These are phyloP conservation scores for Sporothrix sp. DNA, from an alignment of 2,329 filamentous ascomycete species.

Conservation along the genomic window DNA sequence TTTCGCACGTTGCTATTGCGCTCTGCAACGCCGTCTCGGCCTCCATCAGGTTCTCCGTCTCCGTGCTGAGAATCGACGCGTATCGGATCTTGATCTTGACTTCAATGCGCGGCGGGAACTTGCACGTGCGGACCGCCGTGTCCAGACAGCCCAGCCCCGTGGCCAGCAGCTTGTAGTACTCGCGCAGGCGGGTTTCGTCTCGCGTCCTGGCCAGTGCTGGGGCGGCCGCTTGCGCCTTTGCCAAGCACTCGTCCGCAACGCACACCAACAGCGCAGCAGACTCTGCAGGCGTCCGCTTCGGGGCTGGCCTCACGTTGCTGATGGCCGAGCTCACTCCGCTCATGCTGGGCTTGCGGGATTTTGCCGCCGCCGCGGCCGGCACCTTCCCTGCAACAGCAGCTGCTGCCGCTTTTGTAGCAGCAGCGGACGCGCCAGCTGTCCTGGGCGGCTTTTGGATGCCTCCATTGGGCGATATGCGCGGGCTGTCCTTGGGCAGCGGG, in stretches of 20 bases:
- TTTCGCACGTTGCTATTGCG: conserved; percentile 59
- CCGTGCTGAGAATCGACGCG: conserved; percentile 60
- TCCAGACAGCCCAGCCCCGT: conserved; percentile 66
- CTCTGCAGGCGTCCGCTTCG: conserved; percentile 35
- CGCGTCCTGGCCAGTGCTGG: conserved; percentile 39
- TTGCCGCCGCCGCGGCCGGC: background rate
- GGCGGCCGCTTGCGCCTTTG: conserved; percentile 50
- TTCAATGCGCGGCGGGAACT: conserved; percentile 55
- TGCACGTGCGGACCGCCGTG: conserved; percentile 51
- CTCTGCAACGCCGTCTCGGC: conserved; percentile 64
- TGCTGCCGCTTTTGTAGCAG: background rate
- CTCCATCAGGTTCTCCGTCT: conserved; percentile 66
- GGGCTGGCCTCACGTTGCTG: conserved; percentile 24
- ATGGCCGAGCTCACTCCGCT: conserved; percentile 17
- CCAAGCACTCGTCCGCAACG: conserved; percentile 68
- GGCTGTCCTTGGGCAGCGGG: conserved; percentile 11
- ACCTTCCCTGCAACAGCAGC: background rate
- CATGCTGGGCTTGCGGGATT: conserved; percentile 19
- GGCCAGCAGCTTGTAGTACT: conserved; percentile 63
- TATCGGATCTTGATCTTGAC: conserved; percentile 61
- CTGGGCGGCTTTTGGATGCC: conserved; percentile 17
- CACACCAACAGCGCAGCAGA: conserved; percentile 53
- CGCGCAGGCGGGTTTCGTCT: conserved; percentile 43
- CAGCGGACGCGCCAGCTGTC: background rate
- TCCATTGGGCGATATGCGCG: conserved; percentile 16